These are phyloP conservation scores for Capsicum baccatum DNA, from an alignment of 257 asterid species.

Conservation along the genomic window DNA sequence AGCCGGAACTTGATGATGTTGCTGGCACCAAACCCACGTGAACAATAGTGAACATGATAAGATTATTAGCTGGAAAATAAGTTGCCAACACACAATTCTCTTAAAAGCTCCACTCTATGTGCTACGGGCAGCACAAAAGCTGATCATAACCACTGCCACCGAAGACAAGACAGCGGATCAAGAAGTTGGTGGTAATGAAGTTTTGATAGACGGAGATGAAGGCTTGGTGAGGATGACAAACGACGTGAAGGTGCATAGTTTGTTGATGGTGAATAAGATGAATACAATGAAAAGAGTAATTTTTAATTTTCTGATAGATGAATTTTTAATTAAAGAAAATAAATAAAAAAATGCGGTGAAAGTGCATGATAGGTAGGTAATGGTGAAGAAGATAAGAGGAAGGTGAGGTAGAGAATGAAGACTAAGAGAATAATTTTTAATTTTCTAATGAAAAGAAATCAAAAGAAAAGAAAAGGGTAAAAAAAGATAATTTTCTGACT, in stretches of 20 bases:
- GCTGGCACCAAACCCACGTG: slow-evolving; percentile 94
- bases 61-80: slow-evolving; percentile 70
- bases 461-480: no score
- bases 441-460: no score
- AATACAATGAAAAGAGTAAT: no score
- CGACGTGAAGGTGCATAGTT: background rate
- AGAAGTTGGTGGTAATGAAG: background rate
- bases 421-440: no score
- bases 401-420: no score
- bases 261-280: background rate
- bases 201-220: background rate
- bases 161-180: background rate
- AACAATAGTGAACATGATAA: slow-evolving; percentile 67
- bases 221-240: slow-evolving; percentile 25
- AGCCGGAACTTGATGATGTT: slow-evolving; percentile 77
- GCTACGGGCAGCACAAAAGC: slow-evolving; percentile 75
- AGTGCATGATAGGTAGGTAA: no score
- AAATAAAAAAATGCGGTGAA: no score
- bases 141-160: slow-evolving; percentile 41
- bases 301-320: no score
- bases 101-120: slow-evolving; percentile 59
- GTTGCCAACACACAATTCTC: slow-evolving; percentile 79
- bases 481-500: no score
- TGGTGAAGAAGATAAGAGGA: no score
- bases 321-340: no score